phyloP scores from a whole-genome alignment of 768 basidiomycete genomes.

The Termitomyces sp. region DNA sequence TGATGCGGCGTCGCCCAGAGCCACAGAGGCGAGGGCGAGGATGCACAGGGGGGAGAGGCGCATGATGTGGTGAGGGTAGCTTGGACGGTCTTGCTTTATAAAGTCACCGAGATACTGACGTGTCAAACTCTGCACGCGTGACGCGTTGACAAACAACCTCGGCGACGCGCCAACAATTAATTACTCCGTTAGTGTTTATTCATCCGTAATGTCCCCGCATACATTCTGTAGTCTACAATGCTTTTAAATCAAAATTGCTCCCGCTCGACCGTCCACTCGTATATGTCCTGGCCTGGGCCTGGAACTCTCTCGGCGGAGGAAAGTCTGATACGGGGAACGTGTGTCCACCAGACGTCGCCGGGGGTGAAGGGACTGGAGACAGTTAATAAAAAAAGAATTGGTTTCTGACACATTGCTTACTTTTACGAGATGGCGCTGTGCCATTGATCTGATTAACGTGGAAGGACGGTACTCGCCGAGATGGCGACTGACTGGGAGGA shows the following conservation, averaged over 20 bases:
- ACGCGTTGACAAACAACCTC: slow-evolving; percentile 13
- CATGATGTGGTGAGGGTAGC: slow-evolving; percentile 43
- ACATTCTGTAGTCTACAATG: slow-evolving; percentile 16
- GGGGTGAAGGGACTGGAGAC: slow-evolving; percentile 41
- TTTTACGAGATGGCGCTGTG: slow-evolving; percentile 40
- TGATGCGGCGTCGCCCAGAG: slow-evolving; percentile 53
- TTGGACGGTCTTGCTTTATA: slow-evolving; percentile 24
- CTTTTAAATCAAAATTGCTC: slow-evolving; percentile 60
- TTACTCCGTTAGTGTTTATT: slow-evolving; percentile 8
- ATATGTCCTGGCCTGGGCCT: slow-evolving; percentile 46
- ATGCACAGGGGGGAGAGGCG: slow-evolving; percentile 58
- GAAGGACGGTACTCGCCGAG: slow-evolving; percentile 6
- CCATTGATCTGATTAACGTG: slow-evolving; percentile 14
- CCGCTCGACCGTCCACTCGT: slow-evolving; percentile 61
- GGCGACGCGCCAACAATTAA: slow-evolving; percentile 1
- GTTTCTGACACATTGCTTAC: slow-evolving; percentile 27
- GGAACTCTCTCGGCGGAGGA: slow-evolving; percentile 70
- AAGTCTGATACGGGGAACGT: slow-evolving; percentile 76
- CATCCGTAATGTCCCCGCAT: slow-evolving; percentile 9
- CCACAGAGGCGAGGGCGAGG: slow-evolving; percentile 46
- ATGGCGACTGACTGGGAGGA: slow-evolving; percentile 11
- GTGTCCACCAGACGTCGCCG: slow-evolving; percentile 60
- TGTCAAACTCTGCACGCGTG: slow-evolving; percentile 30
- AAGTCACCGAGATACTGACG: slow-evolving; percentile 34
- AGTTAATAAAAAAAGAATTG: slow-evolving; percentile 3